These are phyloP conservation scores for Arthrobotrys sinensis DNA, from an alignment of 2,329 filamentous ascomycete species.

Conservation along the genomic window DNA sequence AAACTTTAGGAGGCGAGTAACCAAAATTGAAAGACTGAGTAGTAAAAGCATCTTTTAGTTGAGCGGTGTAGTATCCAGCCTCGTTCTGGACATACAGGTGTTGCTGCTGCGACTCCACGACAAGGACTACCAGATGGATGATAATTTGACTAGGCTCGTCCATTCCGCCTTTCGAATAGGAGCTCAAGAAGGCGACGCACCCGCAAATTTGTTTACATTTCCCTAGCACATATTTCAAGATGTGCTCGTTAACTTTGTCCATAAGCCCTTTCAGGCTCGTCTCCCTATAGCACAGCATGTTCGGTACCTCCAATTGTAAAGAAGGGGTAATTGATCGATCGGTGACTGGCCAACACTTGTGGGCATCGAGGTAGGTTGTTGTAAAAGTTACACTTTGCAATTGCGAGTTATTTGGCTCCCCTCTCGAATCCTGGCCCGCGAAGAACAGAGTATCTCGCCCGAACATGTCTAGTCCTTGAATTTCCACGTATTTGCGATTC, in stretches of 20 bases:
- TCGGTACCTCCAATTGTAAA: neutral
- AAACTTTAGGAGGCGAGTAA: neutral
- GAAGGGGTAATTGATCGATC: neutral
- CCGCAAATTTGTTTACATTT: neutral
- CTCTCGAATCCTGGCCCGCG: neutral
- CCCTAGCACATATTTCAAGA: neutral
- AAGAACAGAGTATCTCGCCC: neutral
- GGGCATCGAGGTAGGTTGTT: neutral
- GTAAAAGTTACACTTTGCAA: neutral
- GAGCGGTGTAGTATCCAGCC: neutral
- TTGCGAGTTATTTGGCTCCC: neutral
- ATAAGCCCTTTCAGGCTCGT: neutral
- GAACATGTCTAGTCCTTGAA: neutral
- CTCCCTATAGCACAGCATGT: neutral
- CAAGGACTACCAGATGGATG: neutral
- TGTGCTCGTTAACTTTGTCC: neutral
- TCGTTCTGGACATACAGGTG: neutral
- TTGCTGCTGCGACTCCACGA: neutral
- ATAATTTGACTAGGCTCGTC: neutral
- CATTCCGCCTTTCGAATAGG: neutral
- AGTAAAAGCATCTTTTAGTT: neutral
- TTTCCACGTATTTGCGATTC: conserved; percentile 7
- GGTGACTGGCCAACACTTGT: neutral
- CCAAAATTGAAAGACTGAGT: conserved; percentile 3
- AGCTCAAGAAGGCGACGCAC: conserved; percentile 1